Conservation (phyloP, 805 yeast genomes). For the Lipomyces chichibuensis region DNA sequence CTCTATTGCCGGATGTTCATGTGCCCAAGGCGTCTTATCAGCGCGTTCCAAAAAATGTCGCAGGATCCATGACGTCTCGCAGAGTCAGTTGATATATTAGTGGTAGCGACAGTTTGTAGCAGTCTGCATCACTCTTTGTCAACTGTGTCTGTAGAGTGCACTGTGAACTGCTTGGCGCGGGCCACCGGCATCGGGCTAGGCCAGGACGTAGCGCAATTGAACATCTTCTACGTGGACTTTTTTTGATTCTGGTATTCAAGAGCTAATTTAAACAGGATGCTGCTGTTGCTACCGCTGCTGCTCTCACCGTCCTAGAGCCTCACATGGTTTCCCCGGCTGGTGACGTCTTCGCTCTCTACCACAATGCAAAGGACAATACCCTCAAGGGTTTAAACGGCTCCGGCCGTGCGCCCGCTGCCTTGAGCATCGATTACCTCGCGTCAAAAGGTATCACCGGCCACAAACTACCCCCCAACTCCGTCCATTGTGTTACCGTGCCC, state of each 20-base stretch:
- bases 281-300: conserved; percentile 51
- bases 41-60: neutral
- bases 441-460: conserved; percentile 51
- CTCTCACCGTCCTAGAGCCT: conserved; percentile 47
- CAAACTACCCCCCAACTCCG: conserved; percentile 57
- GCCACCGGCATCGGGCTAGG: neutral
- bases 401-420: conserved; percentile 63
- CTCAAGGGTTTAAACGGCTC: conserved; percentile 75
- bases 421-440: conserved; percentile 54
- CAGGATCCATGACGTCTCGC: neutral
- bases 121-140: neutral
- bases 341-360: conserved; percentile 60
- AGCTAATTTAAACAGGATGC: conserved; percentile 41
- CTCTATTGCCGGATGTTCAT: neutral
- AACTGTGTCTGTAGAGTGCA: neutral
- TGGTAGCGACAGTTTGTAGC: neutral
- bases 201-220: too few relatives aligned
- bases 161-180: neutral
- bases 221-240: neutral
- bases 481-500: conserved; percentile 69
- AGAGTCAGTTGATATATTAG: neutral
- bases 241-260: neutral
- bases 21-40: neutral
- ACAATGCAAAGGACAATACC: conserved; percentile 52
- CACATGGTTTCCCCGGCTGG: conserved; percentile 50